Evolutionary conservation across 2,329 filamentous ascomycete species (phyloP).

Genomic region (Paraconiothyrium brasiliense): DNA sequence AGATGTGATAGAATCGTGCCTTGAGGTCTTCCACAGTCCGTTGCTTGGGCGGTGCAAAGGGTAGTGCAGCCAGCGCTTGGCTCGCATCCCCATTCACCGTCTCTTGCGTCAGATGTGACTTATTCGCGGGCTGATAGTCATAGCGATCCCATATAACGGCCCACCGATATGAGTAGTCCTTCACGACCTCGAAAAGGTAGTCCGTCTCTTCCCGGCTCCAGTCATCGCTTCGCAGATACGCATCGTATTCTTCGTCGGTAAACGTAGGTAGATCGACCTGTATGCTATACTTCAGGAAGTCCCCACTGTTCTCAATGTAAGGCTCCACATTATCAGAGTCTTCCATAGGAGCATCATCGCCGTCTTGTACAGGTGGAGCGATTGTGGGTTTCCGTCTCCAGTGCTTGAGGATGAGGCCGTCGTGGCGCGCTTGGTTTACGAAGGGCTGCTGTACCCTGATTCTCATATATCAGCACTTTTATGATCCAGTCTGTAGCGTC

Average conservation of each 20-base stretch:
- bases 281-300: slow-evolving; percentile 89
- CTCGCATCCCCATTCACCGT: slow-evolving; percentile 30
- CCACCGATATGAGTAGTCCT: slow-evolving; percentile 89
- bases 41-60: slow-evolving; percentile 57
- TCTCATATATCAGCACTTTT: slow-evolving; percentile 21
- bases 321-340: slow-evolving; percentile 45
- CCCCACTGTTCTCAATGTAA: slow-evolving; percentile 59
- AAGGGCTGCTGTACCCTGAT: slow-evolving; percentile 64
- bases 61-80: slow-evolving; percentile 42
- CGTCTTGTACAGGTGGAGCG: slow-evolving; percentile 39
- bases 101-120: slow-evolving; percentile 31
- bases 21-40: slow-evolving; percentile 92
- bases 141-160: slow-evolving; percentile 92
- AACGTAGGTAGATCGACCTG: slow-evolving; percentile 81
- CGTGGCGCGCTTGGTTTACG: slow-evolving; percentile 77
- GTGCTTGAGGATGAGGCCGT: slow-evolving; percentile 77
- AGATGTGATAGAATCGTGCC: slow-evolving; percentile 86
- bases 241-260: slow-evolving; percentile 85
- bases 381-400: slow-evolving; percentile 73
- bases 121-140: slow-evolving; percentile 67
- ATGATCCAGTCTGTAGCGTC: neutral
- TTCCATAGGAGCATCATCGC: slow-evolving; percentile 44
- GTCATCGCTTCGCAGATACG: slow-evolving; percentile 74
- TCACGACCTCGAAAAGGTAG: slow-evolving; percentile 79
- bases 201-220: slow-evolving; percentile 96